Conservation (phyloP, 1,284 basidiomycete species). For the Ceratobasidium theobromae region DNA sequence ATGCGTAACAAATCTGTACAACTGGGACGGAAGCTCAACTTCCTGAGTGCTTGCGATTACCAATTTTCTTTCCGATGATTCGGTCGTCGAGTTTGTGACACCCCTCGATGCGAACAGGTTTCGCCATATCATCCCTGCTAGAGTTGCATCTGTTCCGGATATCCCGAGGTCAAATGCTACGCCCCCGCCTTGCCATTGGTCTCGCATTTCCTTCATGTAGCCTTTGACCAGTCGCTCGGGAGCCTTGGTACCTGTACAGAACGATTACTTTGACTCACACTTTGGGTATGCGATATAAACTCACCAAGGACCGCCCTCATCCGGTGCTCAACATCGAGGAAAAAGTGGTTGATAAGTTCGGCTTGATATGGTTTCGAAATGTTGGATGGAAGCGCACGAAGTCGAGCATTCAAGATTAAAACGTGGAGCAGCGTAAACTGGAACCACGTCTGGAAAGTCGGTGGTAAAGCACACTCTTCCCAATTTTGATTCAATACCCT, state of each 20-base stretch:
- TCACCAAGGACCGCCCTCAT: conserved; percentile 75
- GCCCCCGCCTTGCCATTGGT: conserved; percentile 88
- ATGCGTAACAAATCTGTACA: conserved; percentile 76
- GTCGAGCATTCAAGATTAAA: conserved; percentile 85
- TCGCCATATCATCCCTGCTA: conserved; percentile 89
- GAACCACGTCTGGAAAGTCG: conserved; percentile 98
- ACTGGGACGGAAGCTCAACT: conserved; percentile 71
- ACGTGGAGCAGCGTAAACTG: conserved; percentile 92
- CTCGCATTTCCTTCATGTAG: conserved; percentile 87
- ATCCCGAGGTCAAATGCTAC: conserved; percentile 82
- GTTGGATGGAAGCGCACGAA: conserved; percentile 76
- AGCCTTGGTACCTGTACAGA: conserved; percentile 45
- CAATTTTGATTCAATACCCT: too few relatives aligned
- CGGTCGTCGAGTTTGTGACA: conserved; percentile 32
- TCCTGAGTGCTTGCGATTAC: conserved; percentile 53
- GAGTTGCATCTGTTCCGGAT: conserved; percentile 68
- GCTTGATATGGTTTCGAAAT: conserved; percentile 69
- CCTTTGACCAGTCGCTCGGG: conserved; percentile 81
- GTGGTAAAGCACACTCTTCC: conserved; percentile 81
- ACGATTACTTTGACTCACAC: background rate
- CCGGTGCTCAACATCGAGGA: conserved; percentile 91
- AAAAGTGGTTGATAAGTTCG: conserved; percentile 92
- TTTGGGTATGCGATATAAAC: background rate
- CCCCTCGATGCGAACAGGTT: conserved; percentile 84
- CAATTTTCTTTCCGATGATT: conserved; percentile 48